These are phyloP conservation scores for Viola pubescens DNA, from an alignment of 441 rosid genomes.

Conservation along the genomic window DNA sequence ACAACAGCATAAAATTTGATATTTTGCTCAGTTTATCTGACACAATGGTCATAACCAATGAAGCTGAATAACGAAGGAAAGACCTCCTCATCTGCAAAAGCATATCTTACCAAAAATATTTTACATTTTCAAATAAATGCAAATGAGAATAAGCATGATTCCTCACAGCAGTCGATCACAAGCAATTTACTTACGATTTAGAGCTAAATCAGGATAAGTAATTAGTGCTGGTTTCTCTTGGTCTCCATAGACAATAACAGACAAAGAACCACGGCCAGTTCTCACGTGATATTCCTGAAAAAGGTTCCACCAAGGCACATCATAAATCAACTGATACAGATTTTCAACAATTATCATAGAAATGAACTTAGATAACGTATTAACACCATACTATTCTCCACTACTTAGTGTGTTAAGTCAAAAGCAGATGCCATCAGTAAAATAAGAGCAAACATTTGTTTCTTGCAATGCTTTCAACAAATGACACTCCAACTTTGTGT, in stretches of 20 bases:
- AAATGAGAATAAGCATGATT: not conserved
- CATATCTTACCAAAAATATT: not conserved
- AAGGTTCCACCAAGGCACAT: conserved; percentile 4
- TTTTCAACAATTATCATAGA: conserved; percentile 5
- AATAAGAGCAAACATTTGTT: conserved; percentile 14
- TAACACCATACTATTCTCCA: conserved; percentile 14
- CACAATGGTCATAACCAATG: not conserved
- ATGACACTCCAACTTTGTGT: conserved; percentile 27
- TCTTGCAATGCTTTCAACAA: conserved; percentile 24
- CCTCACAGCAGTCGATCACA: not conserved
- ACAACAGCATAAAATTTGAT: too few species aligned
- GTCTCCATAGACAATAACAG: conserved; percentile 77
- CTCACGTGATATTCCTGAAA: conserved; percentile 65
- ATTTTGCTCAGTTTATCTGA: too few species aligned
- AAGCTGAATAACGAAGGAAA: not conserved
- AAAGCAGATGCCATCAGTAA: conserved; percentile 7
- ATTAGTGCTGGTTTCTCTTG: conserved; percentile 81
- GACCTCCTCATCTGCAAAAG: not conserved
- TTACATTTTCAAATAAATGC: not conserved
- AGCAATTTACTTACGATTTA: conserved; percentile 47
- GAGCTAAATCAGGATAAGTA: conserved; percentile 88
- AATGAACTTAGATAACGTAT: not conserved
- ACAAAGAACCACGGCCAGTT: conserved; percentile 59
- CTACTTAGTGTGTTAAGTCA: not conserved
- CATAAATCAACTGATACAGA: conserved; percentile 10